phyloP scores from a whole-genome alignment of 805 yeast genomes.

The Kodamaea fukazawae region DNA sequence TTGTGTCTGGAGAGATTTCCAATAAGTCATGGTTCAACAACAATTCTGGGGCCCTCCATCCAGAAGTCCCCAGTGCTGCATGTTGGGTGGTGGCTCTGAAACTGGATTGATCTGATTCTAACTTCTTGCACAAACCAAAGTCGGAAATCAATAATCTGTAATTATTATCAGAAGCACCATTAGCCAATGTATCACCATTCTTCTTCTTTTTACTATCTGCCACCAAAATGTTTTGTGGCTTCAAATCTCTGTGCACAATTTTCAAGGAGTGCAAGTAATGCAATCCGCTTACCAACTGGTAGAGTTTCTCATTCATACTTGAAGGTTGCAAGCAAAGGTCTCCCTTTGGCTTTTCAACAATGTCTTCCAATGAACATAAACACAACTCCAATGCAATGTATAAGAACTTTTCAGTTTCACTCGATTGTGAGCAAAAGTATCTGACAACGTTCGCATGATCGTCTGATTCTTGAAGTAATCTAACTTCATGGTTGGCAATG shows the following conservation, averaged over 20 bases:
- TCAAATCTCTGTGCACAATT: conserved; percentile 91
- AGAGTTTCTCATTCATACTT: conserved; percentile 53
- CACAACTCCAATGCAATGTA: conserved; percentile 94
- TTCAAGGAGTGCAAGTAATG: conserved; percentile 84
- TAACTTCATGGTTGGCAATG: conserved; percentile 88
- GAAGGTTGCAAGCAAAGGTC: conserved; percentile 34
- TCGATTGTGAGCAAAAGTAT: conserved; percentile 89
- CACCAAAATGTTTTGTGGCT: conserved; percentile 90
- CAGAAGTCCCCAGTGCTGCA: conserved; percentile 90
- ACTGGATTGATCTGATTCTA: conserved; percentile 90
- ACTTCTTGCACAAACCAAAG: conserved; percentile 89
- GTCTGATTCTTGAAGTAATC: conserved; percentile 86
- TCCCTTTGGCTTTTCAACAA: conserved; percentile 55
- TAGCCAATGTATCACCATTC: conserved; percentile 9
- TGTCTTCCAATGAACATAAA: conserved; percentile 82
- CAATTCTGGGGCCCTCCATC: conserved; percentile 98
- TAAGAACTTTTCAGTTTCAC: conserved; percentile 66
- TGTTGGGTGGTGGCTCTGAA: conserved; percentile 89
- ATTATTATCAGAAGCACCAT: conserved; percentile 12
- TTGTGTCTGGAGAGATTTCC: conserved; percentile 40
- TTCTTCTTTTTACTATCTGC: conserved; percentile 57
- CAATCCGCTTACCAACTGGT: conserved; percentile 80
- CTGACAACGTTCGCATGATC: conserved; percentile 94
- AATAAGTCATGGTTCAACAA: conserved; percentile 41
- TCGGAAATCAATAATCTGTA: conserved; percentile 84